Evolutionary conservation across 805 yeast species (phyloP), one percentile per base, ranked within the genome.

Genomic region (Sugiyamaella chiloensis): DNA sequence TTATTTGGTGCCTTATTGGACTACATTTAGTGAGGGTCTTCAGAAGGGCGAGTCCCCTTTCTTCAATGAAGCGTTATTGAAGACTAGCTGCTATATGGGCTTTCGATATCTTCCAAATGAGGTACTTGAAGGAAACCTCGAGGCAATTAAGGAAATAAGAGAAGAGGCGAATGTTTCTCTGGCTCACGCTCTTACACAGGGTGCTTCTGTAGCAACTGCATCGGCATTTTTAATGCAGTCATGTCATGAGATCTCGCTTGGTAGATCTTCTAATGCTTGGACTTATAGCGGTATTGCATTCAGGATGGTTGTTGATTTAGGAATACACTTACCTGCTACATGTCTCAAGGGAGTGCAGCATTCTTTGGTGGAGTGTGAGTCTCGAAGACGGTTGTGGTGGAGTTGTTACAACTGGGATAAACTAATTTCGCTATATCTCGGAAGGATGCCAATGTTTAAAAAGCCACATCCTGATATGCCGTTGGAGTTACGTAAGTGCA

Each of bases 231-330:
- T 42, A 3, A 21, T 42, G 24, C 46, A 42, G 30, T 42, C 46
- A 5, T 42, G 5, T 26, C 42, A 24, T 26, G 52, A 48, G 21
- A 41, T 41, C 12, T 44, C 27, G 7, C 36, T 32, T 17, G 52
- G 42, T 12, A 9, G 43, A 29, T 30, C 42, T 8, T 40, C 52
- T 8, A 17, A 40, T 24, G 52, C 48, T 9, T 48, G 52, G 52
- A 29, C 42, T 5, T 48, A 48, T 37, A 44, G 48, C 31, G 52
- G 52, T 7, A 48, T 48, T 8, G 52, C 52, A 11, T 44, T 44
- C 16, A 24, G 52, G 12, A 48, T 48, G 52, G 49, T 41, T 8
- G 27, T 30, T 17, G 52, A 48, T 39, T 20, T 48, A 14, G 52
- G 52, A 4, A n/a, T 44, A 1, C 52, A 48, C 32, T 20, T 43